Evolutionary conservation across 345 rosid species (phyloP).

Genomic region (Nephelium lappaceum): DNA sequence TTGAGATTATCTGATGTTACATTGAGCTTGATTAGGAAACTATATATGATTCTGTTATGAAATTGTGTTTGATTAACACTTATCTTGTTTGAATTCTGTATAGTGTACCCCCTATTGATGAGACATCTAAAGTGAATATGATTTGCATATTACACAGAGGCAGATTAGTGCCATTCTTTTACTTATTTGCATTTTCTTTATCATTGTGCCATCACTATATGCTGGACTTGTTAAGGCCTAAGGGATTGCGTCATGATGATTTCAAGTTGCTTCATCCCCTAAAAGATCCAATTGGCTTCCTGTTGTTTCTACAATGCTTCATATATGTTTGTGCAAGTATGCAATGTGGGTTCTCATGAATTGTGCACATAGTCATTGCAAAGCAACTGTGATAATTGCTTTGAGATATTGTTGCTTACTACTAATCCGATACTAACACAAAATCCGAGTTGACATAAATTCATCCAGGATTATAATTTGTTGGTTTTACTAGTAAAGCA

Average conservation of each 20-base stretch:
- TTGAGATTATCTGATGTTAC: not conserved
- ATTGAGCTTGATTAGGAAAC: conserved; percentile 2
- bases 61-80: not conserved
- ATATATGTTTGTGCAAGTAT: too few species aligned
- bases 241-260: not conserved
- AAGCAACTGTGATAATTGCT: too few species aligned
- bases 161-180: too few species aligned
- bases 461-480: not conserved
- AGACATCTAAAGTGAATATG: not conserved
- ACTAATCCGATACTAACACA: too few species aligned
- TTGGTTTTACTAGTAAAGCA: not conserved
- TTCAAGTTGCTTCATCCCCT: too few species aligned
- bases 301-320: too few species aligned
- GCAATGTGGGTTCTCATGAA: too few species aligned
- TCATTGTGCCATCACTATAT: not conserved
- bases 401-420: not conserved
- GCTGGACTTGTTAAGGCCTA: not conserved
- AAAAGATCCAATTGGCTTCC: too few species aligned
- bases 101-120: not conserved
- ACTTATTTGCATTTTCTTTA: too few species aligned
- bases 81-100: not conserved
- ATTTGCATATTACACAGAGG: too few species aligned
- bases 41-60: not conserved
- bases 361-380: too few species aligned
- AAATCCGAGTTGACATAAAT: not conserved